phyloP scores from a whole-genome alignment of 352 stramenopile species.

The Pythium sukuiense region DNA sequence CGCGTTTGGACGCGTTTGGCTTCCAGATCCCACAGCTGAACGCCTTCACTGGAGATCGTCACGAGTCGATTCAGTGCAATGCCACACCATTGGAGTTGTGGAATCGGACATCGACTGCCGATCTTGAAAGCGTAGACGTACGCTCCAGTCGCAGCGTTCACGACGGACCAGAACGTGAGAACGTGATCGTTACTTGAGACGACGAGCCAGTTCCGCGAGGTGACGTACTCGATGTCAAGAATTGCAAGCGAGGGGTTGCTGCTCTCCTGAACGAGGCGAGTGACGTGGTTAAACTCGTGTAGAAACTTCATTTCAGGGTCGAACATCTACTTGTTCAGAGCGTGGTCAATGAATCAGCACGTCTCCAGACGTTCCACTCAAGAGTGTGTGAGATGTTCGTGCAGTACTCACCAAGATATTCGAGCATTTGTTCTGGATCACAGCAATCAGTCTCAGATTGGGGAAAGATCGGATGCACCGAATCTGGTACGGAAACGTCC shows the following conservation, averaged over 20 bases:
- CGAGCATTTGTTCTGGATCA: conserved; percentile 63
- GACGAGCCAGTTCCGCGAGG: conserved; percentile 48
- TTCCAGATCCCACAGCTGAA: conserved; percentile 76
- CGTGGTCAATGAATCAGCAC: background rate
- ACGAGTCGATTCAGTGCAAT: conserved; percentile 44
- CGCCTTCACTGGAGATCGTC: conserved; percentile 24
- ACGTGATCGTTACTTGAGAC: conserved; percentile 53
- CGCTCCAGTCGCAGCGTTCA: conserved; percentile 54
- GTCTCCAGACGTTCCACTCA: no score
- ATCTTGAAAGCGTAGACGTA: conserved; percentile 72
- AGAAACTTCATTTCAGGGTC: conserved; percentile 63
- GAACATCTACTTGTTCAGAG: conserved; percentile 44
- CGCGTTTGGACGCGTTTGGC: conserved; percentile 30
- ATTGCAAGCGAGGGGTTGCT: conserved; percentile 32
- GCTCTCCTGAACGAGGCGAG: background rate
- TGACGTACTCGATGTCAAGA: conserved; percentile 61
- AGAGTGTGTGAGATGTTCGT: no score
- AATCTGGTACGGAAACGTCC: conserved; percentile 69
- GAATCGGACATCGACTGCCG: conserved; percentile 45
- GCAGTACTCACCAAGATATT: conserved; percentile 38
- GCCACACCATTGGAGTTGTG: conserved; percentile 56
- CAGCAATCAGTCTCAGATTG: conserved; percentile 48
- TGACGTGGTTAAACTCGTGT: conserved; percentile 50
- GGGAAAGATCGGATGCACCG: conserved; percentile 47
- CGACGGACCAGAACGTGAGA: conserved; percentile 69